Evolutionary conservation across 192 early-diverging fungal species (phyloP).

Genomic region (Fimicolochytrium jonesii): DNA sequence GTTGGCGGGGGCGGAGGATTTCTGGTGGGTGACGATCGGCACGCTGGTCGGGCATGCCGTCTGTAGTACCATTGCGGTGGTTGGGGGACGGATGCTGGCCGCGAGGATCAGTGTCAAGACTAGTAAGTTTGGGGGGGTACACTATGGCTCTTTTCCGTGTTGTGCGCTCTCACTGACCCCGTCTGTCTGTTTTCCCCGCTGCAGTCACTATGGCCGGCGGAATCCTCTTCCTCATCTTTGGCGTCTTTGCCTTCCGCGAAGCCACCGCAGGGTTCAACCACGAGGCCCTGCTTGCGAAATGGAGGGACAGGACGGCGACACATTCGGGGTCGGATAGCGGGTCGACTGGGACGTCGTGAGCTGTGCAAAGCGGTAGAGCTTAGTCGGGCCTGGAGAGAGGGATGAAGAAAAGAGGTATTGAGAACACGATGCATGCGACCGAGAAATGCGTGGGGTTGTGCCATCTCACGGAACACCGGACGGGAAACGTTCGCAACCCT

Average conservation of each 20-base stretch:
- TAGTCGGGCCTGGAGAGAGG: too few species aligned
- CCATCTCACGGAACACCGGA: too few species aligned
- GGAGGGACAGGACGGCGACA: too few species aligned
- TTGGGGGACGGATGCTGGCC: conserved; percentile 87
- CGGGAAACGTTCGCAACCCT: too few species aligned
- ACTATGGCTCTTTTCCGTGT: neutral
- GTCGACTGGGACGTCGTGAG: too few species aligned
- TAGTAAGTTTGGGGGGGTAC: conserved; percentile 38
- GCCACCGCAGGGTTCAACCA: too few species aligned
- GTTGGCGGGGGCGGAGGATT: conserved; percentile 90
- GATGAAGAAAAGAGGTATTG: too few species aligned
- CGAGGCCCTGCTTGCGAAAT: too few species aligned
- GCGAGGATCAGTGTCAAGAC: conserved; percentile 80
- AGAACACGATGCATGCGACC: too few species aligned
- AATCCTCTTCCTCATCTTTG: conserved; percentile 85
- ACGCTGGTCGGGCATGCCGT: conserved; percentile 85
- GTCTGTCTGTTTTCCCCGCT: conserved; percentile 14
- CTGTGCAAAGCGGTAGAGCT: too few species aligned
- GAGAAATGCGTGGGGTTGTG: too few species aligned
- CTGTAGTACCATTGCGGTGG: conserved; percentile 88
- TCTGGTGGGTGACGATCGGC: conserved; percentile 85
- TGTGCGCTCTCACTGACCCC: neutral
- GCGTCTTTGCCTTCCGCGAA: conserved; percentile 42
- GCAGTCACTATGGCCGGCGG: conserved; percentile 80
- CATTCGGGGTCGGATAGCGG: too few species aligned